These are phyloP conservation scores for Tremella mesenterica DNA, from an alignment of 768 basidiomycete genomes.

Conservation along the genomic window DNA sequence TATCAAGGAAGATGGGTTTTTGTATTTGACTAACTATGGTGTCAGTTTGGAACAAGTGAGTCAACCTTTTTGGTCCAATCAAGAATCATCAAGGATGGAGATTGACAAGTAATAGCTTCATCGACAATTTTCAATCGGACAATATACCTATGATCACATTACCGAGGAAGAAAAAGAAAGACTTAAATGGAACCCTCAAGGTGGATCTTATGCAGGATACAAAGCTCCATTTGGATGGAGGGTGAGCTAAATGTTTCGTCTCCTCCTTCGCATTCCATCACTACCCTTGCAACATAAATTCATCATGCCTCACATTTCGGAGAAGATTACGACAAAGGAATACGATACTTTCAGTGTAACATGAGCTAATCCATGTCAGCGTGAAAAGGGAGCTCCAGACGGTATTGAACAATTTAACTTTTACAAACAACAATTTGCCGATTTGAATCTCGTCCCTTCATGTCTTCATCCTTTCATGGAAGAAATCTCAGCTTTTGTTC, in stretches of 20 bases:
- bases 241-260: constrained; percentile 4
- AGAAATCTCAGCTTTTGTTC: constrained; percentile 22
- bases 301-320: no score
- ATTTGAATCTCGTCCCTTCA: constrained; percentile 7
- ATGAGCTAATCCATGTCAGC: constrained; percentile 4
- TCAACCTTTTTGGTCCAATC: no score
- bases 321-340: no score
- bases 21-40: constrained; percentile 23
- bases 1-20: constrained; percentile 25
- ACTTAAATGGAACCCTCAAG: constrained; percentile 21
- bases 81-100: no score
- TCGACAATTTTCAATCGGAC: constrained; percentile 24
- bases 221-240: constrained; percentile 23
- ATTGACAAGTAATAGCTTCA: constrained; percentile 23
- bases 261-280: not conserved
- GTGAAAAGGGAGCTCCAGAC: constrained; percentile 11
- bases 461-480: constrained; percentile 19
- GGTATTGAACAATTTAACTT: constrained; percentile 29
- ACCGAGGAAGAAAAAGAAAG: constrained; percentile 21
- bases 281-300: no score
- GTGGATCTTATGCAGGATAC: constrained; percentile 22
- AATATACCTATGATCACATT: constrained; percentile 19
- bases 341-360: not conserved
- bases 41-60: constrained; percentile 19
- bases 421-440: constrained; percentile 15